Evolutionary conservation across 441 rosid species (phyloP), one percentile per base, ranked within the genome.

Genomic region (Cnidoscolus chayamansa): DNA sequence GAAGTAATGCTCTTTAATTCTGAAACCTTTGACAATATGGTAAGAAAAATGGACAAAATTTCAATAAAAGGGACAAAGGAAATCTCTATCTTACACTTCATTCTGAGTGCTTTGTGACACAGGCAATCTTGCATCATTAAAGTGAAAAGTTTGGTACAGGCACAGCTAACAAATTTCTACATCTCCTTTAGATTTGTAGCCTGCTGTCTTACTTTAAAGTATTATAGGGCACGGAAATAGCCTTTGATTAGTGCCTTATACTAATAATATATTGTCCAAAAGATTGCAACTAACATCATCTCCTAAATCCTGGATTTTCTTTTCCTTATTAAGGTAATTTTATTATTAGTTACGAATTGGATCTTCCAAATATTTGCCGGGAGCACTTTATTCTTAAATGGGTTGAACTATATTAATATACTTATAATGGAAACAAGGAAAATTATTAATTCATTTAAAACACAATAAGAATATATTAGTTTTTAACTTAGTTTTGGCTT

Each of bases 101-200:
- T 25, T 6, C 8, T 10, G 47, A 48, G 10, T 37, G 31, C 4
- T 48, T 55, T 45, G 45, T 57, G 72, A 72, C 71, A 55, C 30
- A 67, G 61, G 78, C 61, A 50, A 58, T 2, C 49, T 65, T 65
- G 62, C 65, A 59, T 77, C 76, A 70, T 53, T 72, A 79, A 81
- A 81, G 81, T 54, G 74, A 72, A 77, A 73, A 58, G 69, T 1
- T 6, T 19, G 47, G 11, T n/a, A 25, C 25, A 25, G 25, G 25
- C 25, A 25, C 25, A 25, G 25, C 25, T 25, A 25, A 25, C 25
- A 37, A 37, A 49, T 70, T 59, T 37, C 68, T 67, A 54, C 7
- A 30, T 58, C 51, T 17, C 60, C 60, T 30, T 59, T 35, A n/a
- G 7, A 19, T 20, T 2, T 50, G 19, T 35, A 45, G 70, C 56